Base-by-base conservation (phyloP, 495 filamentous ascomycete genomes). In the Neurospora sp. region DNA sequence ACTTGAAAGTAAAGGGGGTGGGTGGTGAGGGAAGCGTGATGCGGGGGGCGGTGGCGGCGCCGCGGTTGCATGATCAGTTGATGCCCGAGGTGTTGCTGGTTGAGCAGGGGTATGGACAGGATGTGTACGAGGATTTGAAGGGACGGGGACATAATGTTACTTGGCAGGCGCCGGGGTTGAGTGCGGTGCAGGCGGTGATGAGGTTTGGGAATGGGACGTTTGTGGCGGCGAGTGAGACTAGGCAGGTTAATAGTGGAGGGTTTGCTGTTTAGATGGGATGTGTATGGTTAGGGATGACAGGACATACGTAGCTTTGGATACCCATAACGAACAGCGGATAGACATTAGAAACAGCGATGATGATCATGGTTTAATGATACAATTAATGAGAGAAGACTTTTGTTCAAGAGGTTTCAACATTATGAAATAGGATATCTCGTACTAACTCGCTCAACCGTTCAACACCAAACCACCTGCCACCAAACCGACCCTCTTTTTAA, bases 21-120 rank as follows among this genome's bases (percentile, higher is more conserved):
- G 54, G 54, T 62, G 54, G 54, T 31, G 85, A 88, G 35, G 84
- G 85, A 49, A 82, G 90, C 76, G 87, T 83, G 1, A 81, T 90
- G 60, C 77, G 83, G 5, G 85, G 91, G 46, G 90, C 92, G 0
- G 84, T 97, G 23, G 88, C 88, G 0, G 77, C 83, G 44, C 92
- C 93, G 3, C 83, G 94, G 0, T 76, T 96, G 20, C 95, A 98
- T 79, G 93, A 98, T 77, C 95, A 98, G 82, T 82, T 98, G 5
- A 79, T 91, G 46, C 95, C 95, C 0, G 89, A 92, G 62, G 80
- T 87, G 71, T 86, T 90, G 10, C 80, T 75, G 4, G 92, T 97
- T 35, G 95, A 98, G 78, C 90, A 90, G 41, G 83, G 82, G 1
- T 95, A 89, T 73, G 88, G 94, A 73, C 90, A 92, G 73, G 78